Percentiles rank a stretch among this genome's conserved stretches.
Evolutionary conservation across 495 filamentous ascomycete species (phyloP).

Genomic region (Acidiella bohemica): DNA sequence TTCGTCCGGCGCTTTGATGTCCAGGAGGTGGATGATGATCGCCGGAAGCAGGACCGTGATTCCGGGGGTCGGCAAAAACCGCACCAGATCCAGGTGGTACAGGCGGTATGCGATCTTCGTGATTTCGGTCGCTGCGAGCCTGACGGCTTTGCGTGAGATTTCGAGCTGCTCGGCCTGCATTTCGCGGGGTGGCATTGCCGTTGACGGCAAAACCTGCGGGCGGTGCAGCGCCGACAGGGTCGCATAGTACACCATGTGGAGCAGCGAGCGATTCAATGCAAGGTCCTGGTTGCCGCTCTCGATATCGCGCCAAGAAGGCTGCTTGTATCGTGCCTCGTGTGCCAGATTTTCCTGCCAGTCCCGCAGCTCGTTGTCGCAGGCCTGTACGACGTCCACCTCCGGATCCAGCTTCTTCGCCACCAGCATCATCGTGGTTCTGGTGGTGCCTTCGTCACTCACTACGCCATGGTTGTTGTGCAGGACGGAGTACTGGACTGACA

Average conservation of each 20-base stretch:
- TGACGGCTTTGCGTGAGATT: constrained; percentile 63
- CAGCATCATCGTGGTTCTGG: constrained; percentile 76
- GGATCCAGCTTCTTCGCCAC: constrained; percentile 72
- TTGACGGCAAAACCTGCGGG: constrained; percentile 68
- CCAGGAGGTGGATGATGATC: constrained; percentile 79
- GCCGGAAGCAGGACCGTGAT: constrained; percentile 81
- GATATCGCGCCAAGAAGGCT: constrained; percentile 36
- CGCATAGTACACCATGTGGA: constrained; percentile 83
- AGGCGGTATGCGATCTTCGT: constrained; percentile 64
- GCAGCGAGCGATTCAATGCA: constrained; percentile 58
- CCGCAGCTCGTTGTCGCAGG: constrained; percentile 58
- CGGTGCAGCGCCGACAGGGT: constrained; percentile 78
- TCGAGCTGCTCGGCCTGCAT: constrained; percentile 51
- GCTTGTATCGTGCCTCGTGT: constrained; percentile 46
- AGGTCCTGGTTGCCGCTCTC: constrained; percentile 37
- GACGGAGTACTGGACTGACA: constrained; percentile 80
- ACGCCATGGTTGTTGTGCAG: constrained; percentile 62
- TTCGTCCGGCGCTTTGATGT: constrained; percentile 66
- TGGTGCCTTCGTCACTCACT: constrained; percentile 47
- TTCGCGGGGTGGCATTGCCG: constrained; percentile 40
- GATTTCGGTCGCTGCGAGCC: constrained; percentile 65
- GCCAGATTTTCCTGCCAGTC: constrained; percentile 60
- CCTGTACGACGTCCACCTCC: constrained; percentile 57
- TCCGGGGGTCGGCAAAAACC: constrained; percentile 71
- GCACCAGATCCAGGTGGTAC: constrained; percentile 52